phyloP scores from a whole-genome alignment of 495 filamentous ascomycete genomes.

The Melanomma pulvis-pyrius region DNA sequence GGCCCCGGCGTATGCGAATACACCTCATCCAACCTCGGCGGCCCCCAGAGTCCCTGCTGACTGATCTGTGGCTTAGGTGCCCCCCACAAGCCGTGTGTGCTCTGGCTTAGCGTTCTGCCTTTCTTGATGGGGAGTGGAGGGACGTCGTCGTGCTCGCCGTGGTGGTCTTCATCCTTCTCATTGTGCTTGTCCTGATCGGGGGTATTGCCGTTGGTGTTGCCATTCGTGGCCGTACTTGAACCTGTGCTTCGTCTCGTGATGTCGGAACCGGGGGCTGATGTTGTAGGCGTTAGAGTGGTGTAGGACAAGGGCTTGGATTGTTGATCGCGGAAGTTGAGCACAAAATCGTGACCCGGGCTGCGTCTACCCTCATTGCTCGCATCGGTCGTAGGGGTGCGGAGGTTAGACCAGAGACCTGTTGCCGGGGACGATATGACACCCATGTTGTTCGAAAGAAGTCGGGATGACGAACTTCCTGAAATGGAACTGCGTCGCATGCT shows the following conservation, averaged over 20 bases:
- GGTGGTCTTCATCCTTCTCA: conserved; percentile 8
- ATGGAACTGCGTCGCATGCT: conserved; percentile 43
- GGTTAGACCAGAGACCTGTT: conserved; percentile 30
- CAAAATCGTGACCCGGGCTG: conserved; percentile 48
- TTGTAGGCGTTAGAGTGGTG: not conserved
- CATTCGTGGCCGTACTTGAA: not conserved
- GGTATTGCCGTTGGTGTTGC: not conserved
- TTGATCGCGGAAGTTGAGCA: conserved; percentile 48
- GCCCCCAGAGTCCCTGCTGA: conserved; percentile 41
- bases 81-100: conserved; percentile 9
- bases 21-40: conserved; percentile 12
- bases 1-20: conserved; percentile 29
- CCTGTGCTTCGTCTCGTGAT: not conserved
- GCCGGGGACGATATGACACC: conserved; percentile 24
- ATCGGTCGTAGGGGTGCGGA: conserved; percentile 13
- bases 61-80: not conserved
- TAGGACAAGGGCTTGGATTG: conserved; percentile 2
- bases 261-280: not conserved
- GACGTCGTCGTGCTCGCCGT: conserved; percentile 31
- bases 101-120: conserved; percentile 1
- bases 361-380: conserved; percentile 31
- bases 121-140: conserved; percentile 18
- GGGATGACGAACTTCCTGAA: conserved; percentile 16
- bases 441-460: conserved; percentile 38
- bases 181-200: not conserved